Conservation (phyloP, 2,329 filamentous ascomycete species). For the Trichothecium sympodiale region DNA sequence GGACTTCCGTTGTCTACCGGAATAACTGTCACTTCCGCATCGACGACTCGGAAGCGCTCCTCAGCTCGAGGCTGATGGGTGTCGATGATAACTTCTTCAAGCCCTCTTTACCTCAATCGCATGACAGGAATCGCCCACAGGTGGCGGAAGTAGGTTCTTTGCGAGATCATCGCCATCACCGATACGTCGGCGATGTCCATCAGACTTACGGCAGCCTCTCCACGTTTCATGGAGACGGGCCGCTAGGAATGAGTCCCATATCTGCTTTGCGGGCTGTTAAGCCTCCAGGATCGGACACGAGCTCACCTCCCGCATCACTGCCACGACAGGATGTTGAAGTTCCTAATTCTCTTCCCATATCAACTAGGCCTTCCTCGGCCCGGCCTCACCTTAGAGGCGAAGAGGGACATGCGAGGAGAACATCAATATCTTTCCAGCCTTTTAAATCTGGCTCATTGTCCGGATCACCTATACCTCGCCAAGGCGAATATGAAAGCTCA, state of each 20-base stretch:
- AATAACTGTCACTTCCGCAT: slow-evolving; percentile 84
- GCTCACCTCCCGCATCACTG: slow-evolving; percentile 43
- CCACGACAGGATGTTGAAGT: slow-evolving; percentile 34
- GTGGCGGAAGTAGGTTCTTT: slow-evolving; percentile 60
- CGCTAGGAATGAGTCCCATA: slow-evolving; percentile 73
- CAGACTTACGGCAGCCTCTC: slow-evolving; percentile 85
- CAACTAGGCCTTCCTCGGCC: slow-evolving; percentile 17
- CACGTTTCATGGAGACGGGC: slow-evolving; percentile 74
- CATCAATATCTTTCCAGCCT: slow-evolving; percentile 83
- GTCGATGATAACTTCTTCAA: slow-evolving; percentile 80
- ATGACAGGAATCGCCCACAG: slow-evolving; percentile 22
- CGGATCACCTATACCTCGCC: slow-evolving; percentile 58
- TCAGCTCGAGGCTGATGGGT: slow-evolving; percentile 90
- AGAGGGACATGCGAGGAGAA: slow-evolving; percentile 51
- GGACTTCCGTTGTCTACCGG: slow-evolving; percentile 72
- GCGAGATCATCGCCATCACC: slow-evolving; percentile 46
- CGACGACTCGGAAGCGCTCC: slow-evolving; percentile 78
- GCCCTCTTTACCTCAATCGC: slow-evolving; percentile 57
- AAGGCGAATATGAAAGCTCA: slow-evolving; percentile 38
- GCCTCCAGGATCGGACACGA: slow-evolving; percentile 48
- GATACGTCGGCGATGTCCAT: slow-evolving; percentile 47
- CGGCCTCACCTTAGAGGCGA: slow-evolving; percentile 32
- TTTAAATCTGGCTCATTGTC: slow-evolving; percentile 97
- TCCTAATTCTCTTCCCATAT: slow-evolving; percentile 43
- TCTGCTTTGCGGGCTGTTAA: slow-evolving; percentile 67